A percentile compares a stretch with the other conserved stretches of the same genome.
Evolutionary conservation across 768 basidiomycete genomes (phyloP).

Genomic region (Ephemerocybe angulata): DNA sequence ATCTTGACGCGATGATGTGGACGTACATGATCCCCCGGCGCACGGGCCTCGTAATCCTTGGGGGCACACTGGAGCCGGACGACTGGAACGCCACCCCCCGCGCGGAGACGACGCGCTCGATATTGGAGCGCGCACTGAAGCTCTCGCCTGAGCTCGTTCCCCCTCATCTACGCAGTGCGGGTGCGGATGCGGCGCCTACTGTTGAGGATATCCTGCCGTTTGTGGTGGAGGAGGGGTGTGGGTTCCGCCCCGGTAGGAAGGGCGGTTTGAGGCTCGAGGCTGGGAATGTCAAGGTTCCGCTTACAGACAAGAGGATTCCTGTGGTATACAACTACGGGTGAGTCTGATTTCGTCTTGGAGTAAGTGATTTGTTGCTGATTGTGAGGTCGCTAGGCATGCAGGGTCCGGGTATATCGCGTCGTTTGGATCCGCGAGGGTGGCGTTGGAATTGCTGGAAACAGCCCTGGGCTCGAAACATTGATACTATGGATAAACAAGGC

Average conservation of each 20-base stretch:
- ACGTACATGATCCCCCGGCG: constrained; percentile 66
- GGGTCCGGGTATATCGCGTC: too few relatives aligned
- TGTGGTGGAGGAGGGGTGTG: constrained; percentile 52
- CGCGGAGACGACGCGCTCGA: constrained; percentile 56
- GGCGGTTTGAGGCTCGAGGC: constrained; percentile 58
- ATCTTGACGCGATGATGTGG: constrained; percentile 35
- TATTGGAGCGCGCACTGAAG: constrained; percentile 48
- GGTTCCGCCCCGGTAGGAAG: constrained; percentile 51
- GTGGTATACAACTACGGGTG: constrained; percentile 34
- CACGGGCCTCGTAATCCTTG: constrained; percentile 58
- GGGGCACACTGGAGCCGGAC: constrained; percentile 53
- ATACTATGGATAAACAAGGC: too few relatives aligned
- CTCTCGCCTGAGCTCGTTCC: constrained; percentile 58
- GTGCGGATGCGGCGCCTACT: constrained; percentile 35
- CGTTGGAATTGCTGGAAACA: too few relatives aligned
- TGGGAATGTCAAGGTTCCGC: constrained; percentile 3
- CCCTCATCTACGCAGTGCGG: constrained; percentile 45
- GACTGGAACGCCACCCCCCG: constrained; percentile 72
- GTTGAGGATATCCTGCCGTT: constrained; percentile 48
- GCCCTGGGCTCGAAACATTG: too few relatives aligned
- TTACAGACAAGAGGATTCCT: constrained; percentile 15
- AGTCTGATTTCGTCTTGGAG: constrained; percentile 8
- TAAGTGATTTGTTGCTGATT: too few relatives aligned
- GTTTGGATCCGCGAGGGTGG: too few relatives aligned
- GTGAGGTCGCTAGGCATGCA: too few relatives aligned